Evolutionary conservation across 1,284 basidiomycete species (phyloP).

Genomic region (Apiotrichum porosum): DNA sequence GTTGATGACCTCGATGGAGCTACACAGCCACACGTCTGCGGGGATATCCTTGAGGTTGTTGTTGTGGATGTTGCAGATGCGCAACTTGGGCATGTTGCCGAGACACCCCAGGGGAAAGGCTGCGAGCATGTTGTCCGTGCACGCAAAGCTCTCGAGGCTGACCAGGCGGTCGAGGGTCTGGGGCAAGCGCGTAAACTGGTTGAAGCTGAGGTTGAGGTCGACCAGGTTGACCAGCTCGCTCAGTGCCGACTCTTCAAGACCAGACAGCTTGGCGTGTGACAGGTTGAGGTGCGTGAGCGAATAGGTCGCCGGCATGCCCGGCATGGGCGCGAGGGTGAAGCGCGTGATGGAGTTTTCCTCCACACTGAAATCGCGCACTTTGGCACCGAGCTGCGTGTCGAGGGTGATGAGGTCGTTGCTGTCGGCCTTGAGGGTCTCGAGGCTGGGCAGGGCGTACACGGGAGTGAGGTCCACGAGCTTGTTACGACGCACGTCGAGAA

Average conservation of each 20-base stretch:
- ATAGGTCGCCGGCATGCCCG: constrained; percentile 56
- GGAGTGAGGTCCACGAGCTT: constrained; percentile 68
- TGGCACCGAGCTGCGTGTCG: constrained; percentile 66
- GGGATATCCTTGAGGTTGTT: constrained; percentile 83
- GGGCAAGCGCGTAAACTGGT: constrained; percentile 80
- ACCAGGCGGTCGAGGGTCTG: constrained; percentile 70
- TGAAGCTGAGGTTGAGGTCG: constrained; percentile 72
- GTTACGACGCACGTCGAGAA: constrained; percentile 80
- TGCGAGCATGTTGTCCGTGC: constrained; percentile 83
- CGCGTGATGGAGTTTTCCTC: constrained; percentile 58
- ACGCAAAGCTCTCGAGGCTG: constrained; percentile 69
- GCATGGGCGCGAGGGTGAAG: constrained; percentile 62
- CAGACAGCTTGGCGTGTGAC: constrained; percentile 83
- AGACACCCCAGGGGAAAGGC: constrained; percentile 67
- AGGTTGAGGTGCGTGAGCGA: constrained; percentile 78
- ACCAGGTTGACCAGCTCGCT: constrained; percentile 69
- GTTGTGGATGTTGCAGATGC: constrained; percentile 78
- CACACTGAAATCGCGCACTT: constrained; percentile 53
- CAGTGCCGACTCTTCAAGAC: constrained; percentile 68
- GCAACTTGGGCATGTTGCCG: constrained; percentile 71
- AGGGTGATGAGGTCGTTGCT: constrained; percentile 76
- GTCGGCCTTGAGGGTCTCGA: constrained; percentile 68
- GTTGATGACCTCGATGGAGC: constrained; percentile 69
- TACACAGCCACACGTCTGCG: constrained; percentile 76
- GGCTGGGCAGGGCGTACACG: constrained; percentile 63